phyloP scores from a whole-genome alignment of 2,329 filamentous ascomycete species.

The Aspergillus aculeatus region DNA sequence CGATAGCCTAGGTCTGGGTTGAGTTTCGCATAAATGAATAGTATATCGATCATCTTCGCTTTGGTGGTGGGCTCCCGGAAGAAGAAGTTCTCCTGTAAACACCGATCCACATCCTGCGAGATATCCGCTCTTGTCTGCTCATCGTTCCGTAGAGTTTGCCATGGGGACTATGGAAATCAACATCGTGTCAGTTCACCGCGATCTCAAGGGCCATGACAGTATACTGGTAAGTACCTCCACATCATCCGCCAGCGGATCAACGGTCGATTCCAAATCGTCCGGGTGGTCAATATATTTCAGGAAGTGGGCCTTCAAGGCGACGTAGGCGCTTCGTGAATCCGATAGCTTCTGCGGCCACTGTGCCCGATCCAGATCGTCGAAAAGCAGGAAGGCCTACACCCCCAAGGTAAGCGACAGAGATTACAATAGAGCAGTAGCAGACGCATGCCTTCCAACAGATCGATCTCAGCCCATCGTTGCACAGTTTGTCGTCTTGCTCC shows the following conservation, averaged over 20 bases:
- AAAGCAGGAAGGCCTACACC: slow-evolving; percentile 73
- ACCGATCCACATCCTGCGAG: slow-evolving; percentile 86
- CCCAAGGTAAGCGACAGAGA: slow-evolving; percentile 22
- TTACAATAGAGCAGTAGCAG: slow-evolving; percentile 1
- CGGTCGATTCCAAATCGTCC: slow-evolving; percentile 69
- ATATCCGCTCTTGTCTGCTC: slow-evolving; percentile 85
- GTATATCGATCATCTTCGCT: slow-evolving; percentile 76
- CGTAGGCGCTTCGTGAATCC: slow-evolving; percentile 72
- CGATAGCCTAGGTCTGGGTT: slow-evolving; percentile 85
- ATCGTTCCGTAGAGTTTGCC: slow-evolving; percentile 82
- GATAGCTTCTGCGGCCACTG: slow-evolving; percentile 68
- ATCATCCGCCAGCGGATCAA: slow-evolving; percentile 86
- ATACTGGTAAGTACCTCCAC: slow-evolving; percentile 52
- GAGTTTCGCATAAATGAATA: slow-evolving; percentile 93
- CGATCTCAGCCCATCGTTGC: slow-evolving; percentile 72
- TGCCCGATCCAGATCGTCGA: slow-evolving; percentile 62
- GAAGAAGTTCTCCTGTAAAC: slow-evolving; percentile 84
- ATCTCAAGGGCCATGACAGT: slow-evolving; percentile 44
- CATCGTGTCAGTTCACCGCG: slow-evolving; percentile 20
- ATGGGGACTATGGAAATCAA: slow-evolving; percentile 69
- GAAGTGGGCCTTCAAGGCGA: slow-evolving; percentile 69
- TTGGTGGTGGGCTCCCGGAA: slow-evolving; percentile 81
- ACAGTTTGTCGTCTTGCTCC: slow-evolving; percentile 61
- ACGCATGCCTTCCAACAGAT: slow-evolving; percentile 80
- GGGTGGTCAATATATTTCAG: slow-evolving; percentile 81